Conservation (phyloP, 2,329 filamentous ascomycete genomes). For the Fusarium chaquense region DNA sequence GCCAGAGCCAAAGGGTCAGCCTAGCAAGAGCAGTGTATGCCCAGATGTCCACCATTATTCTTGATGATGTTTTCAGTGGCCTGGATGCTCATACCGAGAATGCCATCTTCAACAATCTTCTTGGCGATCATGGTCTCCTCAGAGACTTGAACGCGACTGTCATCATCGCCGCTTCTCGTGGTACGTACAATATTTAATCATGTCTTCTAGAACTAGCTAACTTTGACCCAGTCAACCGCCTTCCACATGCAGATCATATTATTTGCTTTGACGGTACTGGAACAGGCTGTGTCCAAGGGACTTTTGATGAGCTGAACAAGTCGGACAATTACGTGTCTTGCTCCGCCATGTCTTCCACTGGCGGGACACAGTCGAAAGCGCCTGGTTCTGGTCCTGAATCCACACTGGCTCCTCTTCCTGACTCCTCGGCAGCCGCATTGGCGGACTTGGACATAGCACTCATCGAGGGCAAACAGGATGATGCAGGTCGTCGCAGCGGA, state of each 20-base stretch:
- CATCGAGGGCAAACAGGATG: constrained; percentile 12
- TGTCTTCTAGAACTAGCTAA: neutral
- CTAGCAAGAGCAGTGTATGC: constrained; percentile 51
- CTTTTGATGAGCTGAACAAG: constrained; percentile 20
- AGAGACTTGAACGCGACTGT: constrained; percentile 22
- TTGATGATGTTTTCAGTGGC: constrained; percentile 52
- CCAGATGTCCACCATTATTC: constrained; percentile 37
- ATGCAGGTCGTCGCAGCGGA: constrained; percentile 32
- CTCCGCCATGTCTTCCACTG: neutral
- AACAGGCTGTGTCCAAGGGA: constrained; percentile 12
- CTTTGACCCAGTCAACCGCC: constrained; percentile 11
- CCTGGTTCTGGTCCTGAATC: neutral
- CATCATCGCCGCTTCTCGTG: constrained; percentile 29
- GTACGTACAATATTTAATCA: neutral
- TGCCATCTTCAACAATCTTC: constrained; percentile 41
- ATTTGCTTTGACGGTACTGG: constrained; percentile 26
- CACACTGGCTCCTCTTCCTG: neutral
- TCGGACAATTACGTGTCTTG: constrained; percentile 33
- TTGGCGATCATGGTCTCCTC: constrained; percentile 44
- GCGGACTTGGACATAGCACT: constrained; percentile 1
- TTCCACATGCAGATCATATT: constrained; percentile 33
- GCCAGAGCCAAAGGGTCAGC: constrained; percentile 52
- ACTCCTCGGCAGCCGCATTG: neutral
- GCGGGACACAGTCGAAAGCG: neutral
- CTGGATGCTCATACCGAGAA: constrained; percentile 48